A percentile compares a stretch with the other conserved stretches of the same genome.
Conservation (phyloP, 345 rosid species). For the Citrus cavaleriei region DNA sequence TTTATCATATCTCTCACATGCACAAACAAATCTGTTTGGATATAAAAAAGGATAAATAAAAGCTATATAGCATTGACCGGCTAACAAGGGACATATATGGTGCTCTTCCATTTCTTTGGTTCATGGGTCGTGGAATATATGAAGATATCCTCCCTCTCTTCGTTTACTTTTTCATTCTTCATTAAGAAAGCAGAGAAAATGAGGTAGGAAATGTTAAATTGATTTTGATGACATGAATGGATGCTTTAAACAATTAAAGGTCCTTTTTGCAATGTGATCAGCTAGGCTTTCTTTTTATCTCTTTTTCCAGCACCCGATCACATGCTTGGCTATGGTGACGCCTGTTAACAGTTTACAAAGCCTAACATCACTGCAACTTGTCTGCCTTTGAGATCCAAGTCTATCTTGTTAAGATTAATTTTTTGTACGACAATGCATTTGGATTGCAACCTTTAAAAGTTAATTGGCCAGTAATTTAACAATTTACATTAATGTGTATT, state of each 20-base stretch:
- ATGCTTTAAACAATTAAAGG: constrained; percentile 2
- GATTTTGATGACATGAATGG: background rate
- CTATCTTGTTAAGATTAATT: background rate
- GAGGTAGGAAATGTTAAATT: background rate
- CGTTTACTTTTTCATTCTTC: constrained; percentile 5
- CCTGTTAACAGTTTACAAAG: constrained; percentile 1
- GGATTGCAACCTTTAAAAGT: background rate
- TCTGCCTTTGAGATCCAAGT: background rate
- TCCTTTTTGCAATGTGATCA: background rate
- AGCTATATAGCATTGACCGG: constrained; percentile 16
- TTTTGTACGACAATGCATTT: background rate
- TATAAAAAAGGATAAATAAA: background rate
- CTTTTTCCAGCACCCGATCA: constrained; percentile 17
- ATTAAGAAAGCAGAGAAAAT: background rate
- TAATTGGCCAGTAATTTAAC: background rate
- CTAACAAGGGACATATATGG: constrained; percentile 12
- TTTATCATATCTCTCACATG: constrained; percentile 8
- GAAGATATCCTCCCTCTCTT: background rate
- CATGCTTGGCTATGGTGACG: constrained; percentile 29
- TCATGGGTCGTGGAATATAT: background rate
- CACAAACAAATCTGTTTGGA: constrained; percentile 10
- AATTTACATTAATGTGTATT: background rate
- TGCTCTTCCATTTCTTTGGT: background rate
- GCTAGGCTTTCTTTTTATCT: background rate
- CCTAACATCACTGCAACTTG: background rate